Conservation (phyloP, 352 stramenopile genomes). For the Globisporangium acanthophoron region DNA sequence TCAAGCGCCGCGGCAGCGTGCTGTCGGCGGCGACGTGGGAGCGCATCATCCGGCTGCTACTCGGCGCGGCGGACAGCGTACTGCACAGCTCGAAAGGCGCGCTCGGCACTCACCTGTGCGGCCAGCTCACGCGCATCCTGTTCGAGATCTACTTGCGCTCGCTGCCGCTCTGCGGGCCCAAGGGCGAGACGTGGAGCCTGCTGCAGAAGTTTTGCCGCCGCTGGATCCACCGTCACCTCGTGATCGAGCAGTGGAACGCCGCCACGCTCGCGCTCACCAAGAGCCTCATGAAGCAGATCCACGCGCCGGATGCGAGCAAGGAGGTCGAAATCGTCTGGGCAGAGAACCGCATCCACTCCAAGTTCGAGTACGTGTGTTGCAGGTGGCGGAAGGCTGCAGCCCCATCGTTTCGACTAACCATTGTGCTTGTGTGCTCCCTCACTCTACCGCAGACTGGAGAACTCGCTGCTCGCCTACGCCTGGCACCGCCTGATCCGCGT, state of each 20-base stretch:
- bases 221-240: conserved; percentile 81
- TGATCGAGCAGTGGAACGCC: conserved; percentile 86
- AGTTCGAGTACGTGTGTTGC: conserved; percentile 39
- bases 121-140: conserved; percentile 65
- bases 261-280: conserved; percentile 68
- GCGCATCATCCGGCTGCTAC: conserved; percentile 69
- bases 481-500: conserved; percentile 83
- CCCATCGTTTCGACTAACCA: too few species aligned
- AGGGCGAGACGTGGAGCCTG: conserved; percentile 70
- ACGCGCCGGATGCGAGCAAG: conserved; percentile 40
- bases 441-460: conserved; percentile 34
- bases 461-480: conserved; percentile 67
- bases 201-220: conserved; percentile 84
- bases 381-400: too few species aligned
- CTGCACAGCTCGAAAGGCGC: conserved; percentile 70
- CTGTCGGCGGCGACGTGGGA: conserved; percentile 80
- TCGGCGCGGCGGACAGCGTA: conserved; percentile 70
- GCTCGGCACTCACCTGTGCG: conserved; percentile 70
- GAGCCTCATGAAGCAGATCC: conserved; percentile 68
- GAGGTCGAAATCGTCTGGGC: conserved; percentile 74
- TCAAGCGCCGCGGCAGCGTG: conserved; percentile 53
- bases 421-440: neutral
- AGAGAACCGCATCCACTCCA: conserved; percentile 57
- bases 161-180: conserved; percentile 56
- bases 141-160: conserved; percentile 80